A percentile compares a stretch with the other conserved stretches of the same genome.
phyloP scores from a whole-genome alignment of 2,329 filamentous ascomycete genomes.

The Lecanicillium sp. region DNA sequence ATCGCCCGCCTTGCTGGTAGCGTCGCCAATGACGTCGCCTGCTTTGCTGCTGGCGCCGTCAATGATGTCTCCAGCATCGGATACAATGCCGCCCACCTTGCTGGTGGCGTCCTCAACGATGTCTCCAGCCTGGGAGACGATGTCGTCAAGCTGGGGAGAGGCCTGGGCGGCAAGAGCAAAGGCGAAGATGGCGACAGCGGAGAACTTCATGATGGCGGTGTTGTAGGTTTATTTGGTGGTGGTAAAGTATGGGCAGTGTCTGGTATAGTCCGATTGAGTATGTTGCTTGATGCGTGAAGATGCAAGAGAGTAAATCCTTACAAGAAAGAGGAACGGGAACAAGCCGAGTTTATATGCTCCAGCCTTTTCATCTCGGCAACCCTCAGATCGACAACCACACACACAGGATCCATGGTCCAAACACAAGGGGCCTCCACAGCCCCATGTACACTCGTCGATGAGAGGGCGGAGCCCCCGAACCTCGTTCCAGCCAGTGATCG shows the following conservation, averaged over 20 bases:
- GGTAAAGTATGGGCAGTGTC: conserved; percentile 6
- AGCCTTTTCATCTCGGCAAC: no score
- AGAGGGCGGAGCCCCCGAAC: no score
- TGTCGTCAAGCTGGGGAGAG: conserved; percentile 6
- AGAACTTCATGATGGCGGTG: conserved; percentile 13
- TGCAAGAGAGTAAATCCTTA: no score
- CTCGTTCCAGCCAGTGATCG: no score
- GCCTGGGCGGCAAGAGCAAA: conserved; percentile 1
- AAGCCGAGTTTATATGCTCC: conserved; percentile 6
- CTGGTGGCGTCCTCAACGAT: conserved; percentile 7
- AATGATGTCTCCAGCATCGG: conserved; percentile 7
- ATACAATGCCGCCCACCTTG: conserved; percentile 11
- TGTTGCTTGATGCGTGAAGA: not conserved
- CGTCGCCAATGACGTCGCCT: conserved; percentile 2
- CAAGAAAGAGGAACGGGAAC: not conserved
- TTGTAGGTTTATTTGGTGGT: conserved; percentile 10
- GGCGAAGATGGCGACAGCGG: not conserved
- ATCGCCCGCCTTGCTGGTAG: conserved; percentile 8
- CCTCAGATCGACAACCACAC: no score
- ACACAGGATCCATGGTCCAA: no score
- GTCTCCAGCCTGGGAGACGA: conserved; percentile 10
- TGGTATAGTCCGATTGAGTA: not conserved
- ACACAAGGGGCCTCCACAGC: no score
- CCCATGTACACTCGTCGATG: no score
- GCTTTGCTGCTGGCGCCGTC: conserved; percentile 6